A percentile compares a stretch with the other conserved stretches of the same genome.
Evolutionary conservation across 179 eudicot genomes (phyloP).

Genomic region (Spinacia oleracea): DNA sequence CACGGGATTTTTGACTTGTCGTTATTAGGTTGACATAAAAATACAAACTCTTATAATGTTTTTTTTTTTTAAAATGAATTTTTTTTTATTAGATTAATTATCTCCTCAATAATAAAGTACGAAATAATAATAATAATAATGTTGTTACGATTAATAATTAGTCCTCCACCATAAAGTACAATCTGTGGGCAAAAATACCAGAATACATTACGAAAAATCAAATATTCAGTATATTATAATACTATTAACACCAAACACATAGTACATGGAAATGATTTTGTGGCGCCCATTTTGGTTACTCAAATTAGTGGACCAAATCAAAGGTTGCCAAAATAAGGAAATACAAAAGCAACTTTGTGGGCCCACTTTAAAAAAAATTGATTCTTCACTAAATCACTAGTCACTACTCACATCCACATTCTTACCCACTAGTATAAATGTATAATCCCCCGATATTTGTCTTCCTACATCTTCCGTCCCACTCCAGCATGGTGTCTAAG

Average conservation of each 20-base stretch:
- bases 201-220: neutral
- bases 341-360: slow-evolving; percentile 18
- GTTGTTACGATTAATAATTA: neutral
- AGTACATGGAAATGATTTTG: slow-evolving; percentile 23
- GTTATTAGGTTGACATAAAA: too few species aligned
- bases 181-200: slow-evolving; percentile 23
- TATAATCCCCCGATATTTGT: neutral
- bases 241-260: neutral
- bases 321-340: neutral
- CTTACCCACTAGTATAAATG: neutral
- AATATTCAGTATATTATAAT: neutral
- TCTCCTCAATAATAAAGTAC: too few species aligned
- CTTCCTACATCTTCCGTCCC: too few species aligned
- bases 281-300: slow-evolving; percentile 27
- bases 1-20: too few species aligned
- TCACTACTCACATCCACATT: neutral
- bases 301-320: slow-evolving; percentile 26
- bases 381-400: too few species aligned
- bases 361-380: neutral
- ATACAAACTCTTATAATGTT: too few species aligned
- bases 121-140: neutral
- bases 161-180: neutral
- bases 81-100: too few species aligned
- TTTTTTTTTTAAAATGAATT: too few species aligned
- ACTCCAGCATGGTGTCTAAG: too few species aligned